A percentile compares a stretch with the other conserved stretches of the same genome.
phyloP scores from a whole-genome alignment of 2,329 filamentous ascomycete genomes.

The Fusarium pseudograminearum region DNA sequence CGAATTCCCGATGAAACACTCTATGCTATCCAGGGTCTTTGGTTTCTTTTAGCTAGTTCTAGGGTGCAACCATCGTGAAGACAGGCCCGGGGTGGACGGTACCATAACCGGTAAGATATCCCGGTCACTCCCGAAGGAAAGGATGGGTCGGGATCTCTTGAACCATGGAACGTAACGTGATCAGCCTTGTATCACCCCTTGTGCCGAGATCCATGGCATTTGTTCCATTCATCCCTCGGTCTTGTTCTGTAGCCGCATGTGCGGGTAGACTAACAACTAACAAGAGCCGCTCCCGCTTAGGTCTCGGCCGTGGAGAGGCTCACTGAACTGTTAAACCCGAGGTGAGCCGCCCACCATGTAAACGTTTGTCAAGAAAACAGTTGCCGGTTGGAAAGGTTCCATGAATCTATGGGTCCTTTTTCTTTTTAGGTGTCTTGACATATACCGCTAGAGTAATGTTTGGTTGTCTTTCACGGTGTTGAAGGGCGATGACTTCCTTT shows the following conservation, averaged over 20 bases:
- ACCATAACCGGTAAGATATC: slow-evolving; percentile 28
- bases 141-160: slow-evolving; percentile 16
- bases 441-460: not conserved
- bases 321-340: slow-evolving; percentile 21
- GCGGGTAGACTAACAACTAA: slow-evolving; percentile 1
- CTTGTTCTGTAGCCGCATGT: not conserved
- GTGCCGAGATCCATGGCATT: slow-evolving; percentile 23
- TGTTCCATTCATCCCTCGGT: not conserved
- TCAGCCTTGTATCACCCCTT: slow-evolving; percentile 23
- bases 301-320: not conserved
- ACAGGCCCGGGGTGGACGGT: slow-evolving; percentile 8
- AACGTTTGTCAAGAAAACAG: not conserved
- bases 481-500: not conserved
- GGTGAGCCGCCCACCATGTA: slow-evolving; percentile 27
- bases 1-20: not conserved
- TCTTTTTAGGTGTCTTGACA: not conserved
- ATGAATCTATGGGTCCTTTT: not conserved
- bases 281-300: slow-evolving; percentile 3
- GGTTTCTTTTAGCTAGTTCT: slow-evolving; percentile 9
- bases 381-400: not conserved
- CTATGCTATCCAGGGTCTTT: not conserved
- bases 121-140: slow-evolving; percentile 32
- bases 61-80: slow-evolving; percentile 14
- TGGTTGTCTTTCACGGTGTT: too few relatives aligned
- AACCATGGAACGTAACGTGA: slow-evolving; percentile 20